Base-by-base conservation (phyloP, 768 basidiomycete species). In the Tricholoma bakamatsutake region DNA sequence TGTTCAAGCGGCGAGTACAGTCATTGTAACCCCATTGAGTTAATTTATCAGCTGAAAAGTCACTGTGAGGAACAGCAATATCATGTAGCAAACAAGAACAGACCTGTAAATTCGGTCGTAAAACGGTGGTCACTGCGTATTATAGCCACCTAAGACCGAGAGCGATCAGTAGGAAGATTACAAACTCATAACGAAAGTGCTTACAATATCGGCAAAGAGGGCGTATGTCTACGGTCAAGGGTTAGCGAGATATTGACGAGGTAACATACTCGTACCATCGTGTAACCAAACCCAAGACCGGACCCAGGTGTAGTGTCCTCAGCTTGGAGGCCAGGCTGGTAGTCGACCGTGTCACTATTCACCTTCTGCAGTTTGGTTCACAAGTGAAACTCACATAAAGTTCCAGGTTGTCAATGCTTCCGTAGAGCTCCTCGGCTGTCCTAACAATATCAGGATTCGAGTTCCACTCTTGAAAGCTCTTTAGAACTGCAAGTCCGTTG, bases 341-440 rank as follows among this genome's bases (percentile, higher is more conserved):
- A 31, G 4, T 24, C 24, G 28, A 27, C 4, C 37, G 18, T 18
- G 11, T 10, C 52, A 27, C 8, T 11, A 5, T 13, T 24, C 17
- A 17, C 4, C 21, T 54, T 35, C 31, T 45, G 18, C 13, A 28
- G 13, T 3, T 24, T 24, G 4, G 17, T 42, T 18, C 18, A 21
- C n/a, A 42, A 18, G 40, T 17, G 7, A 13, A 45, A 55, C 66
- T 52, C n/a, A 69, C 65, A 55, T 74, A 75, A 28, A 75, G 62
- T 58, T 75, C 74, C 30, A 75, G 59, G 27, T 68, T 67, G 53
- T 74, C 67, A 43, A 73, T 67, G 42, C 67, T 56, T 11, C 61
- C 60, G 52, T 76, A 76, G 39, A 74, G 56, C 46, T 62, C 52
- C 21, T 60, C 54, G 5, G 69, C 67, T 2, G 65, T 58, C 2